Evolutionary conservation across 2,329 filamentous ascomycete species (phyloP).

Genomic region (Zasmidium angulare): DNA sequence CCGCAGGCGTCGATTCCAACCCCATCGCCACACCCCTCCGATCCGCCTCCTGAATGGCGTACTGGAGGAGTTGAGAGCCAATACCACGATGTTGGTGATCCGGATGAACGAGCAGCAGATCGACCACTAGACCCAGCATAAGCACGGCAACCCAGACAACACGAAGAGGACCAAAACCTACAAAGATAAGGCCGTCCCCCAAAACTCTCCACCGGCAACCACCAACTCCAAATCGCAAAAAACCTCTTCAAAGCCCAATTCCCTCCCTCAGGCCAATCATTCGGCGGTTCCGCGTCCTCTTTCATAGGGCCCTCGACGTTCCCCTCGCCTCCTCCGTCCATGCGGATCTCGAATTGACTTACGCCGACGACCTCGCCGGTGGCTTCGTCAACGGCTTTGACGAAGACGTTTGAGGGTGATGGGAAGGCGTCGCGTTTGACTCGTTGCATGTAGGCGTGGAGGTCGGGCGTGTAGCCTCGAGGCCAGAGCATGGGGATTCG

Average conservation of each 20-base stretch:
- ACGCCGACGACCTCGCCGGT: constrained; percentile 24
- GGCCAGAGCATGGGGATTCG: constrained; percentile 28
- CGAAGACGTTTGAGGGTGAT: constrained; percentile 11
- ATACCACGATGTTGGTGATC: constrained; percentile 9
- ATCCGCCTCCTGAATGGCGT: constrained; percentile 8
- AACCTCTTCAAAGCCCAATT: constrained; percentile 26
- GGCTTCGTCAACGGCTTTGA: constrained; percentile 25
- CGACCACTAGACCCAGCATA: constrained; percentile 3
- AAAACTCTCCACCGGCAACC: constrained; percentile 16
- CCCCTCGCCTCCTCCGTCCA: neutral
- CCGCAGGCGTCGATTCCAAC: constrained; percentile 14
- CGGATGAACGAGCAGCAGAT: constrained; percentile 9
- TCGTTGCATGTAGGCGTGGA: constrained; percentile 26
- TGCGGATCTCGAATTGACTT: constrained; percentile 15
- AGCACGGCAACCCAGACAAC: neutral
- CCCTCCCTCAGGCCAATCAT: constrained; percentile 22
- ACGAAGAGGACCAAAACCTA: constrained; percentile 2
- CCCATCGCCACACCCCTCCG: constrained; percentile 5
- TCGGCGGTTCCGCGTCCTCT: constrained; percentile 19
- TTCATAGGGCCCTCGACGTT: constrained; percentile 9
- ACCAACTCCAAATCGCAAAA: constrained; percentile 20
- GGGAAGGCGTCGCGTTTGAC: constrained; percentile 14
- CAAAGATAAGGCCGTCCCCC: constrained; percentile 23
- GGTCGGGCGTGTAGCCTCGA: constrained; percentile 23
- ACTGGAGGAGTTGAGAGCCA: constrained; percentile 8